Conservation (phyloP, 2,329 filamentous ascomycete genomes). For the Myriosclerotinia curreyana region DNA sequence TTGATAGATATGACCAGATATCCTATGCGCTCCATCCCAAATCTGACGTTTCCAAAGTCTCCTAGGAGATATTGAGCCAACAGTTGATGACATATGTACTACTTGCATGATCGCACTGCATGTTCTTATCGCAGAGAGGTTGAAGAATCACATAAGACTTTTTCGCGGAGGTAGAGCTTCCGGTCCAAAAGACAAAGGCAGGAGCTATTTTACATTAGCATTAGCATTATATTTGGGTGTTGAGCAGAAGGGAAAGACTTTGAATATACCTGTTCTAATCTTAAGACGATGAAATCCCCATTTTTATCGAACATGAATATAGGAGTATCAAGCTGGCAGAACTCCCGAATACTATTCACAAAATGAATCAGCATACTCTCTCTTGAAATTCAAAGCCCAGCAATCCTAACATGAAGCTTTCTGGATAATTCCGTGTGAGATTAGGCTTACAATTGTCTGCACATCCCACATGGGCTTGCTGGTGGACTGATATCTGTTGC, state of each 20-base stretch:
- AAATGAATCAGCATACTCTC: not conserved
- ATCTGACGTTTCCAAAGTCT: not conserved
- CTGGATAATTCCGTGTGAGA: not conserved
- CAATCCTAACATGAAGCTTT: not conserved
- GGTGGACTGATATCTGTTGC: slow-evolving; percentile 72
- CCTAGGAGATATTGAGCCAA: not conserved
- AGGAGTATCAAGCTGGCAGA: slow-evolving; percentile 64
- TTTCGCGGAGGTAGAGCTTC: slow-evolving; percentile 18
- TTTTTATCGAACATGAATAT: slow-evolving; percentile 92
- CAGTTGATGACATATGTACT: not conserved
- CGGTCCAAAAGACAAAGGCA: slow-evolving; percentile 19
- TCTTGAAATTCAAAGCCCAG: not conserved
- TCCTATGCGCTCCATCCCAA: not conserved
- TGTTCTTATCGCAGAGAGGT: not conserved
- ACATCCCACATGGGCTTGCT: slow-evolving; percentile 89
- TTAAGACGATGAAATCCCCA: slow-evolving; percentile 67
- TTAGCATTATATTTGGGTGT: too few species aligned
- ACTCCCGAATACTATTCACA: slow-evolving; percentile 67
- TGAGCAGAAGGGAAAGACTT: not conserved
- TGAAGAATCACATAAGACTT: not conserved
- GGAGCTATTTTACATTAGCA: not conserved
- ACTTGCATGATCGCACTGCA: not conserved
- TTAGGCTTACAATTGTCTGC: slow-evolving; percentile 73
- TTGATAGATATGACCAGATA: not conserved
- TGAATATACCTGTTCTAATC: slow-evolving; percentile 56